Conservation (phyloP, 768 basidiomycete species). For the Candolleomyces eurysporus region DNA sequence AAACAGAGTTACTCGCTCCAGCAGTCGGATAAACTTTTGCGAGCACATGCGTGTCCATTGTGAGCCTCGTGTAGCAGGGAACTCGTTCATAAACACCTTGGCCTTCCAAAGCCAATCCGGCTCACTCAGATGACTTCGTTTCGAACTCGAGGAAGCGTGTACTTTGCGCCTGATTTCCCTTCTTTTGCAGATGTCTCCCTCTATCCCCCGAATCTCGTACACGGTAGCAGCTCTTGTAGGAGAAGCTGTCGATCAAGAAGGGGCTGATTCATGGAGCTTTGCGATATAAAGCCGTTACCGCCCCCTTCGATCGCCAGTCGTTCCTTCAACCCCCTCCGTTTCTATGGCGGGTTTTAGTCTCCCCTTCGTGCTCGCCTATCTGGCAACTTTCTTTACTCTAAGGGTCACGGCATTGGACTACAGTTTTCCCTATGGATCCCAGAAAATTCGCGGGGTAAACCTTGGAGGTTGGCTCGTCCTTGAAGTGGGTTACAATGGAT, state of each 20-base stretch:
- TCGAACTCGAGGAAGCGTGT: background rate
- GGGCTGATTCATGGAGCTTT: background rate
- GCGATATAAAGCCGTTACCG: background rate
- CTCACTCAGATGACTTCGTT: background rate
- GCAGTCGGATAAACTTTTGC: no score
- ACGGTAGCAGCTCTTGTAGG: background rate
- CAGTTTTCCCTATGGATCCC: slow-evolving; percentile 69
- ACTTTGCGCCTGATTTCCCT: background rate
- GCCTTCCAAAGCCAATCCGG: background rate
- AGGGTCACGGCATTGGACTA: slow-evolving; percentile 4
- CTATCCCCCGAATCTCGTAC: background rate
- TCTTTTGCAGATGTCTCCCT: background rate
- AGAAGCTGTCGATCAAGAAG: background rate
- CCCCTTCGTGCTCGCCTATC: background rate
- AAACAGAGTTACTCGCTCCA: no score
- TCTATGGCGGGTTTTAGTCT: background rate
- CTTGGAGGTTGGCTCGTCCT: slow-evolving; percentile 61
- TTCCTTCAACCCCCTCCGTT: background rate
- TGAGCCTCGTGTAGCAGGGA: background rate
- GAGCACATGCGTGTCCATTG: background rate
- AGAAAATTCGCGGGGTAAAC: slow-evolving; percentile 82
- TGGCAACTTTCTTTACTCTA: background rate
- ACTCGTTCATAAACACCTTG: background rate
- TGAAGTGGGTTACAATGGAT: slow-evolving; percentile 29
- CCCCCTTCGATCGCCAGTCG: background rate